Evolutionary conservation across 306 rosid genomes (phyloP), one percentile per base, ranked within the genome.

Genomic region (Cucurbita argyrosperma): DNA sequence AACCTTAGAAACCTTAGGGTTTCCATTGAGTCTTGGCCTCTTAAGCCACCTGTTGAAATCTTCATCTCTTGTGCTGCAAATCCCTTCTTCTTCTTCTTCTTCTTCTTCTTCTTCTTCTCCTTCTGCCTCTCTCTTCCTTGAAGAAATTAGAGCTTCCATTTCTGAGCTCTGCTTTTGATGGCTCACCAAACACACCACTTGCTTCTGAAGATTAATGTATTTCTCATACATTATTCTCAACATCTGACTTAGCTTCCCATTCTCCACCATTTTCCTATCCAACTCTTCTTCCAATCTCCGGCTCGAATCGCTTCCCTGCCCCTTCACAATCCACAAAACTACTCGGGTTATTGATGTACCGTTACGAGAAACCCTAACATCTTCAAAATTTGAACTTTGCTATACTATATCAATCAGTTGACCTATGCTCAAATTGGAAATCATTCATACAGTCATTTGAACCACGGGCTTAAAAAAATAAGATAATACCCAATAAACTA

Each of bases 81-180:
- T 68, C 21, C 70, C 47, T 51, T 37, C 62, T 30, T 18, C 10
- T 56, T 61, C 35, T 9, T 42, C 55, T 51, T 51, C 56, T 67
- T 78, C 82, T 38, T 57, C 64, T 35, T 82, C 88, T 0, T 64
- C 40, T 15, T 61, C 35, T 11, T 42, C 55, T 38, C 60, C 64
- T 35, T 82, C 88, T 0, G 75, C 57, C 84, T 82, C 87, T 81
- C 98, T 69, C 85, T 90, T 93, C 76, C 74, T 72, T 13, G 85
- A 73, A 6, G 47, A 4, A 6, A 52, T 30, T 30, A 30, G 4
- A 26, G 4, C 59, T 55, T 86, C 87, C 7, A 64, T 23, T 42
- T 79, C 82, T 8, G 70, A 14, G 67, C 54, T 76, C 0, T 66
- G 65, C 58, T 70, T 70, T 52, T 70, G 74, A 0, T 66, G 59